These are phyloP conservation scores for Acrocalymma vagum DNA, from an alignment of 2,329 filamentous ascomycete genomes.

Conservation along the genomic window DNA sequence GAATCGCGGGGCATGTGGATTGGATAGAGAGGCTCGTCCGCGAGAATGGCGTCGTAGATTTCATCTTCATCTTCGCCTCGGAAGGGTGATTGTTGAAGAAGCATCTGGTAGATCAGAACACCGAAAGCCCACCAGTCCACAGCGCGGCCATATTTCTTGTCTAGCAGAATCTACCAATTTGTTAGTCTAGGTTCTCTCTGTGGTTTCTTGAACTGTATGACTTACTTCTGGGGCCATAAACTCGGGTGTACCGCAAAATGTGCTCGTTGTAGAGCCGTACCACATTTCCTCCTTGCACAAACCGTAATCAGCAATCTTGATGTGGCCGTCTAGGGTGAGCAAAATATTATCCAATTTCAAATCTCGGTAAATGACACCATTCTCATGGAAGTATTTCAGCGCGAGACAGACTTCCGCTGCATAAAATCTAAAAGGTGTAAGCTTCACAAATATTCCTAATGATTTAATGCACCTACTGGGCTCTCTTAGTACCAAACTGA, in stretches of 20 bases:
- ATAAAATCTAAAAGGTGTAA: slow-evolving; percentile 85
- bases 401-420: slow-evolving; percentile 96
- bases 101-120: slow-evolving; percentile 99
- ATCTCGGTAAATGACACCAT: slow-evolving; percentile 95
- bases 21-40: slow-evolving; percentile 95
- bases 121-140: slow-evolving; percentile 99
- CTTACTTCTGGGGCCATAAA: slow-evolving; percentile 97
- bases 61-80: slow-evolving; percentile 98
- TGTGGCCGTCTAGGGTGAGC: slow-evolving; percentile 92
- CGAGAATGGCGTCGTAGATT: slow-evolving; percentile 98
- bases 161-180: slow-evolving; percentile 79
- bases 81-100: slow-evolving; percentile 98
- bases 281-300: slow-evolving; percentile 99
- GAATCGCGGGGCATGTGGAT: slow-evolving; percentile 99
- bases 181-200: slow-evolving; percentile 8
- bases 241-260: slow-evolving; percentile 98
- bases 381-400: slow-evolving; percentile 99
- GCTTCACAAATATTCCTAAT: too few species aligned
- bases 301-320: slow-evolving; percentile 98
- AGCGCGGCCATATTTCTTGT: slow-evolving; percentile 97
- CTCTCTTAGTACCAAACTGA: slow-evolving; percentile 93
- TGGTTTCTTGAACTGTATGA: background rate
- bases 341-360: slow-evolving; percentile 89
- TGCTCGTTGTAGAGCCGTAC: slow-evolving; percentile 96
- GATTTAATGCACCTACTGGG: slow-evolving; percentile 73